Percentiles rank a stretch among this genome's conserved stretches.
Evolutionary conservation across 208 protist genomes (phyloP).

Genomic region (Crithidia acanthocephali): DNA sequence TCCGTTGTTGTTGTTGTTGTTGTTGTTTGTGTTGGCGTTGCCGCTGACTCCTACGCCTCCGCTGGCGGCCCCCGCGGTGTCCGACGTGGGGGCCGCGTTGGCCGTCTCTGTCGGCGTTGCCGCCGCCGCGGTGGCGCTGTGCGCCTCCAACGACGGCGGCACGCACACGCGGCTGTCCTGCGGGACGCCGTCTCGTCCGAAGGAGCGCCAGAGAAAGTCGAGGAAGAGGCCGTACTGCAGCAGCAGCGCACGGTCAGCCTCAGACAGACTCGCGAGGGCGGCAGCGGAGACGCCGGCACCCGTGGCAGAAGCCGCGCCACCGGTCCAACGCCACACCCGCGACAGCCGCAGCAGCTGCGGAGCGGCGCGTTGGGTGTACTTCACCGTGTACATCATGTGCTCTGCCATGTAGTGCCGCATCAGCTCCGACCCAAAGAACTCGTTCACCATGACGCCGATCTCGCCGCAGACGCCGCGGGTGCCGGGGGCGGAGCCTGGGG

Average conservation of each 20-base stretch:
- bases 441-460: slow-evolving; percentile 38
- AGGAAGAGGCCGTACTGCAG: slow-evolving; percentile 48
- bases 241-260: slow-evolving; percentile 29
- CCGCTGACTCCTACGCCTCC: too few species aligned
- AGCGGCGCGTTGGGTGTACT: slow-evolving; percentile 66
- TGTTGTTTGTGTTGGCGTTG: not conserved
- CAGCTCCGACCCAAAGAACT: slow-evolving; percentile 44
- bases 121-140: not conserved
- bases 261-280: slow-evolving; percentile 20
- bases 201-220: slow-evolving; percentile 56
- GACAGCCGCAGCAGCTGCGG: slow-evolving; percentile 59
- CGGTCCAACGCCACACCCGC: slow-evolving; percentile 54
- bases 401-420: slow-evolving; percentile 74
- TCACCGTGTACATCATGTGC: slow-evolving; percentile 80
- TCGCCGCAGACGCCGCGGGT: slow-evolving; percentile 32
- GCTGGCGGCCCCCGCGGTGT: not conserved
- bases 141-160: slow-evolving; percentile 36
- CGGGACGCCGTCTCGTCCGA: slow-evolving; percentile 53
- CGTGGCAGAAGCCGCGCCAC: not conserved
- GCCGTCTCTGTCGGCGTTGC: slow-evolving; percentile 5
- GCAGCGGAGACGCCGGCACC: not conserved
- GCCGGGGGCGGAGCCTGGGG: not conserved
- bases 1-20: slow-evolving; percentile 4
- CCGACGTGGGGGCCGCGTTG: slow-evolving; percentile 3
- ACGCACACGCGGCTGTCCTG: slow-evolving; percentile 44